Evolutionary conservation across 108 stramenopile species (phyloP).

Genomic region (Fragilariopsis cylindrus): DNA sequence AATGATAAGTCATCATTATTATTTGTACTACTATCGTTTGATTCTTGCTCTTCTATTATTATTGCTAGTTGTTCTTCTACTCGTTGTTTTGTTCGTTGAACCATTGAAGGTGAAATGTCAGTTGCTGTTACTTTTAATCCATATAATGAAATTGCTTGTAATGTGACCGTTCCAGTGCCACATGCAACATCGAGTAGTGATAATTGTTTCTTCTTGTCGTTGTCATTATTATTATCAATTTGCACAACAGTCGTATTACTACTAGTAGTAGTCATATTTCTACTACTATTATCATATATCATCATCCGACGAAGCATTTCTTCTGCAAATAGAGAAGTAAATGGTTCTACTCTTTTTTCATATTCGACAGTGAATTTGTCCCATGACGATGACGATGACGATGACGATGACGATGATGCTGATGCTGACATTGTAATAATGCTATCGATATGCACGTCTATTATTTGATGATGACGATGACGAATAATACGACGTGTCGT

Average conservation of each 20-base stretch:
- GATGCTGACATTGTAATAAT: no score
- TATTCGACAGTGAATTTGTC: neutral
- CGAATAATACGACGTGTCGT: no score
- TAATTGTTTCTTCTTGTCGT: neutral
- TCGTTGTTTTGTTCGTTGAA: neutral
- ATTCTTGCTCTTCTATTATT: neutral
- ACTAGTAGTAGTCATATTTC: no score
- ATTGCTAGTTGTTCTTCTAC: neutral
- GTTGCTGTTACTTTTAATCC: neutral
- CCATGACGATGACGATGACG: neutral
- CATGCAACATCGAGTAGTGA: neutral
- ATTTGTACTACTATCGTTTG: no score
- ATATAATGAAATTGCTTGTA: neutral
- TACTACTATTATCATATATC: neutral
- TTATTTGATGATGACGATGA: no score
- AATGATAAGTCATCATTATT: no score
- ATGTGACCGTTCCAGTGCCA: neutral
- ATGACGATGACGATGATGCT: no score
- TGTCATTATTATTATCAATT: neutral
- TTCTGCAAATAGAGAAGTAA: constrained; percentile 1
- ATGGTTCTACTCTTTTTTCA: constrained; percentile 3
- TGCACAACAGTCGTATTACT: no score
- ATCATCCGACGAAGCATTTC: neutral
- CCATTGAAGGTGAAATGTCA: neutral
- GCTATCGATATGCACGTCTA: no score